Evolutionary conservation across 768 basidiomycete species (phyloP), one percentile per base, ranked within the genome.

Genomic region (Leccinum truebloodii): DNA sequence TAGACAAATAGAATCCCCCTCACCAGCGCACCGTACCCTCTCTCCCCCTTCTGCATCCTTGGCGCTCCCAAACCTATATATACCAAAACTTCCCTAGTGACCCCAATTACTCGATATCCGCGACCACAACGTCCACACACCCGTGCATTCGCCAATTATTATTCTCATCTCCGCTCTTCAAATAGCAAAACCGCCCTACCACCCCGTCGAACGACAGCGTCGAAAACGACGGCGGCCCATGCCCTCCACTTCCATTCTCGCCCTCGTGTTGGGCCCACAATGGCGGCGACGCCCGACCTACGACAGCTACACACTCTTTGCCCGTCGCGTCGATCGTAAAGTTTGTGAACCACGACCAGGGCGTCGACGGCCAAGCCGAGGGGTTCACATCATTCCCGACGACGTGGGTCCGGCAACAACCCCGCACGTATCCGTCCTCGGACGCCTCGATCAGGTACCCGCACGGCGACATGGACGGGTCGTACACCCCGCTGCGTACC

Each of bases 351-450:
- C 39, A 18, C 39, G 16, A 3, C 39, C 1, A n/a, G 39, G 8
- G 39, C 18, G 2, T 39, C 16, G 16, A 8, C 37, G 37, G 7
- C 16, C 14, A n/a, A 41, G 39, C 18, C 39, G 39, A 41, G 39
- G 39, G 39, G 39, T 41, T 41, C 18, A n/a, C 18, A 0, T 41
- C 39, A 18, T n/a, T 9, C 18, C 4, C 39, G 18, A 41, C 18
- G 39, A 41, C 18, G 39, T 4, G 18, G 18, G n/a, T 41, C 49
- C 49, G 30, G 52, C 54, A 56, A 24, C 62, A 57, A 1, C 54
- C 61, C 24, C 61, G 54, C 7, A 12, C 54, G 14, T 62, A 24
- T 12, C 61, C 60, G 16, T 62, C 61, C 13, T 62, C 50, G 10
- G 61, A 62, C 6, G 41, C 34, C 32, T 37, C 50, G 5, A 62